Evolutionary conservation across 2,329 filamentous ascomycete genomes (phyloP).

Genomic region (Hypoxylon rubiginosum): DNA sequence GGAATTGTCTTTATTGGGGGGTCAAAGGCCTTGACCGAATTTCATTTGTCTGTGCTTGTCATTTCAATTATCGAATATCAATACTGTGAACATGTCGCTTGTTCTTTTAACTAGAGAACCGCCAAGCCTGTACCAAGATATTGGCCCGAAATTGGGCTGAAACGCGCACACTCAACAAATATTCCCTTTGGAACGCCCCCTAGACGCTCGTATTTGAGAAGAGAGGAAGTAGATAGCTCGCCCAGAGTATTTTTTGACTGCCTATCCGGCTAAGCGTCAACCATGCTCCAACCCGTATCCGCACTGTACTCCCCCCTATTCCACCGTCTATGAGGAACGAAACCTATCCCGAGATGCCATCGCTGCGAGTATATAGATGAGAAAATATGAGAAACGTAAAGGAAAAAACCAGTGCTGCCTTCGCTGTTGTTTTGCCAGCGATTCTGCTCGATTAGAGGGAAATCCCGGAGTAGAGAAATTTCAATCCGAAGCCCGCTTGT

Average conservation of each 20-base stretch:
- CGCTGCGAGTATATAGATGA: constrained; percentile 30
- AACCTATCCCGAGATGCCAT: constrained; percentile 37
- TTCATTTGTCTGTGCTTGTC: constrained; percentile 39
- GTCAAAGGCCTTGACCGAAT: constrained; percentile 29
- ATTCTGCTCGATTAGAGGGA: constrained; percentile 30
- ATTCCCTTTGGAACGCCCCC: constrained; percentile 12
- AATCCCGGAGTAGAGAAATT: constrained; percentile 35
- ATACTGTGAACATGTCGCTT: constrained; percentile 36
- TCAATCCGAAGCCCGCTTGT: constrained; percentile 36
- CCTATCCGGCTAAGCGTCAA: constrained; percentile 33
- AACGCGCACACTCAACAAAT: constrained; percentile 33
- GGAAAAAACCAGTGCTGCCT: constrained; percentile 17
- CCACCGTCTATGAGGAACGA: constrained; percentile 40
- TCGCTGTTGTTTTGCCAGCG: constrained; percentile 22
- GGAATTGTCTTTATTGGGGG: constrained; percentile 19
- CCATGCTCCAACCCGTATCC: constrained; percentile 28
- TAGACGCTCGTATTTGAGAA: constrained; percentile 33
- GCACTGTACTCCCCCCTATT: constrained; percentile 26
- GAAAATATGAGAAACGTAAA: constrained; percentile 27
- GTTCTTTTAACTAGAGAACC: constrained; percentile 36
- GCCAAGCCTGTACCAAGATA: constrained; percentile 42
- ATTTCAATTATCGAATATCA: constrained; percentile 42
- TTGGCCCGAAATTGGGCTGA: constrained; percentile 38
- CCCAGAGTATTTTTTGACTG: constrained; percentile 28
- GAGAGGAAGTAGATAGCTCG: constrained; percentile 36